Percentiles rank a stretch among this genome's conserved stretches.
These are phyloP conservation scores for Trematosphaeria pertusa DNA, from an alignment of 2,329 filamentous ascomycete species.

Conservation along the genomic window DNA sequence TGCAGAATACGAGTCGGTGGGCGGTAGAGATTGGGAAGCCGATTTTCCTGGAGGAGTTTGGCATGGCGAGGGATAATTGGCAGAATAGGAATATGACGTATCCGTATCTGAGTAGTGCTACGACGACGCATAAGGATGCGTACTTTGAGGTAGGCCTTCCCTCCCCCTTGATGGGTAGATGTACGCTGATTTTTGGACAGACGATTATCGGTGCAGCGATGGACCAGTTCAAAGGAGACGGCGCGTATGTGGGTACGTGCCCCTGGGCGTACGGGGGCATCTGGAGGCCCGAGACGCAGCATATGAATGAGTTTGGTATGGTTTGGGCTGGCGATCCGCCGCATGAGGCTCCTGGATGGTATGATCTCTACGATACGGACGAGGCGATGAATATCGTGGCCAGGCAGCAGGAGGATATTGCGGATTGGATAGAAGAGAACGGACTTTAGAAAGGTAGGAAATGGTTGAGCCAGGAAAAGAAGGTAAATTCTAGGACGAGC, in stretches of 20 bases:
- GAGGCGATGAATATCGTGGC: conserved; percentile 47
- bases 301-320: conserved; percentile 48
- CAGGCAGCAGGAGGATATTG: conserved; percentile 41
- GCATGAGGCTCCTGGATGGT: conserved; percentile 50
- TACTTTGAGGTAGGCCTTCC: conserved; percentile 40
- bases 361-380: conserved; percentile 50
- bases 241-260: conserved; percentile 46
- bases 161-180: neutral
- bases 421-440: conserved; percentile 32
- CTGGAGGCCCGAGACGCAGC: conserved; percentile 49
- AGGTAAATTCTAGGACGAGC: no score
- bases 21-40: conserved; percentile 47
- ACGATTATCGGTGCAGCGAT: conserved; percentile 47
- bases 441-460: no score
- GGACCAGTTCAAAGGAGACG: conserved; percentile 41
- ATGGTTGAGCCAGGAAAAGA: no score
- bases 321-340: conserved; percentile 52
- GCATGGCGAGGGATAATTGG: conserved; percentile 52
- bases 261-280: conserved; percentile 52
- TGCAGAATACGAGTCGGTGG: conserved; percentile 45
- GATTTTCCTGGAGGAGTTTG: conserved; percentile 49
- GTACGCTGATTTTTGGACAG: conserved; percentile 12
- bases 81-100: conserved; percentile 46
- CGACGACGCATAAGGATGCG: conserved; percentile 46
- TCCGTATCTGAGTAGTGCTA: conserved; percentile 44